Evolutionary conservation across 352 stramenopile species (phyloP).

Genomic region (Pythium dissotocum): DNA sequence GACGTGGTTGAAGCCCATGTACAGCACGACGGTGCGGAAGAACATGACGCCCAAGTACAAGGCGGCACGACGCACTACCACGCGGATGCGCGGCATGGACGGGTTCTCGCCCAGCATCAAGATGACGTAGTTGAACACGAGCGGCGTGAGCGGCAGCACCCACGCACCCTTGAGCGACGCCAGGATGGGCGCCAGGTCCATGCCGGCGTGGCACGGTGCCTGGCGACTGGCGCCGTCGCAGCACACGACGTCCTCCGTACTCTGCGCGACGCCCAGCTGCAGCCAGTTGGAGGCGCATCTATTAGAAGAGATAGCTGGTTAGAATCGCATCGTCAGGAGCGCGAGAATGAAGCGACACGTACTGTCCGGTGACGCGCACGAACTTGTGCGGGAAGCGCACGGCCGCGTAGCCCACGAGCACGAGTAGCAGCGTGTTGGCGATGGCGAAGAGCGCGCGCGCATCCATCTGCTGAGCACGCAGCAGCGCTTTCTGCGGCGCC

Average conservation of each 20-base stretch:
- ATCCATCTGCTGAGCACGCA: slow-evolving; percentile 50
- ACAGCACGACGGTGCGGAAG: slow-evolving; percentile 67
- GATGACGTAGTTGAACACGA: slow-evolving; percentile 72
- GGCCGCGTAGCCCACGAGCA: slow-evolving; percentile 57
- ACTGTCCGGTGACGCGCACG: slow-evolving; percentile 70
- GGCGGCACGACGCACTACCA: slow-evolving; percentile 52
- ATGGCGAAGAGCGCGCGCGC: slow-evolving; percentile 43
- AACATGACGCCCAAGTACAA: slow-evolving; percentile 67
- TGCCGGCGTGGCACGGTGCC: slow-evolving; percentile 64
- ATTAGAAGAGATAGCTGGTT: neutral
- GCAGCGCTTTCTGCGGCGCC: slow-evolving; percentile 41
- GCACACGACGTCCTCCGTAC: slow-evolving; percentile 46
- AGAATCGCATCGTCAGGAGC: neutral
- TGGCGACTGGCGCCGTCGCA: slow-evolving; percentile 37
- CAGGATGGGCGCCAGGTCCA: slow-evolving; percentile 57
- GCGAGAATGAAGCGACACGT: slow-evolving; percentile 22
- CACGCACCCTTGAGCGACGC: slow-evolving; percentile 58
- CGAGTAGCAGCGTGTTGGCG: slow-evolving; percentile 53
- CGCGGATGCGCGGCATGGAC: slow-evolving; percentile 48
- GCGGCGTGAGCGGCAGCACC: slow-evolving; percentile 52
- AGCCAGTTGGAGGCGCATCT: slow-evolving; percentile 79
- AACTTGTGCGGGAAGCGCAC: slow-evolving; percentile 64
- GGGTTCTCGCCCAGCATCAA: slow-evolving; percentile 61
- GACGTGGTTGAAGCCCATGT: slow-evolving; percentile 54
- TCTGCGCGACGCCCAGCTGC: slow-evolving; percentile 31